Evolutionary conservation across 164 flowering plant species (phyloP), one percentile per base, ranked within the genome.

Genomic region (Piper longum): DNA sequence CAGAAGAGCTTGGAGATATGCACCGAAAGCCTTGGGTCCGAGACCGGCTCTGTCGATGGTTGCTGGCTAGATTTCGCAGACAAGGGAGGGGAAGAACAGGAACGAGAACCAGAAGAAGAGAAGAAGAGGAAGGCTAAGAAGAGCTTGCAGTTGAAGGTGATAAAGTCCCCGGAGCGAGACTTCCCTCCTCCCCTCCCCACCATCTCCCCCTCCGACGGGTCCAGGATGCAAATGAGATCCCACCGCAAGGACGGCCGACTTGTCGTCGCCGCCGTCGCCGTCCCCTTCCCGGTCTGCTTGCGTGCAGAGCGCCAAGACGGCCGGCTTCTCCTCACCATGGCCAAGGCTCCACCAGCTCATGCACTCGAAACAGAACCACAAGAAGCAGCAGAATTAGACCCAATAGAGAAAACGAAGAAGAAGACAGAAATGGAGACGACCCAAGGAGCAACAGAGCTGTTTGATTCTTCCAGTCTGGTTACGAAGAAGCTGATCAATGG

Each of bases 21-120:
- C 79, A 91, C 97, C 0, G 97, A 91, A 73, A 82, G 86, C 58
- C 91, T 91, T 18, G 97, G 97, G 43, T 91, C 97, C 5, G 97
- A 91, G 71, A 83, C 91, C 1, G 97, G 97, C 5, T 91, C 93
- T 26, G 36, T 26, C 16, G 97, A 85, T 3, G 81, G 81, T 41
- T 84, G 82, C 70, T 82, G 83, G 9, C n/a, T 41, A 16, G 55
- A 43, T 45, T 51, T 55, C 55, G 57, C n/a, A 9, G 48, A 57
- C 0, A 85, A 79, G 41, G 63, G 73, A 0, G 83, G 78, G 6
- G 36, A 62, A 19, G 82, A 78, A 9, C 66, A 57, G 42, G 51
- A 54, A 41, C 52, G 58, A 11, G 62, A 64, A 57, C 45, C 68
- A 42, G 62, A 58, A 16, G 45, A 54, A 3, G 36, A 4, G 19